Conservation (phyloP, 192 early-diverging fungal genomes). For the Coemansia sp. region DNA sequence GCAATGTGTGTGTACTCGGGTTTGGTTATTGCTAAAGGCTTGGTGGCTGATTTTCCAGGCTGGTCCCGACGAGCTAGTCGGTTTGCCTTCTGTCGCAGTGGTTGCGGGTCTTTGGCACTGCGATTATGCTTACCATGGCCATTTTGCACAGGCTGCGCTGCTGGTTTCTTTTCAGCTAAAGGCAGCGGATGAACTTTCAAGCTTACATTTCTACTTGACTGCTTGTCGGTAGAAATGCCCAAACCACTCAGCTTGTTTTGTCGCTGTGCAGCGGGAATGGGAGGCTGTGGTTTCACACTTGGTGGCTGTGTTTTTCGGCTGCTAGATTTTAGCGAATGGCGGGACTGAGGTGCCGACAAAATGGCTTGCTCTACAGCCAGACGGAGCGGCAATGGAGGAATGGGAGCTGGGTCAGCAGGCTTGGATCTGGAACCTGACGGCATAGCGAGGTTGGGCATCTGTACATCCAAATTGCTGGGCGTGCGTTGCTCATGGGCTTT, state of each 20-base stretch:
- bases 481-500: slow-evolving; percentile 12
- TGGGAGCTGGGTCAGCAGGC: too few species aligned
- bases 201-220: neutral
- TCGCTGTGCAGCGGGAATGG: neutral
- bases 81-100: slow-evolving; percentile 10
- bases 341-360: too few species aligned
- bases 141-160: neutral
- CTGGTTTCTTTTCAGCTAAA: neutral
- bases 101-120: slow-evolving; percentile 9
- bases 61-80: slow-evolving; percentile 5
- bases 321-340: too few species aligned
- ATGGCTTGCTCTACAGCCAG: too few species aligned
- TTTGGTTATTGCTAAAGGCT: neutral
- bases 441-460: slow-evolving; percentile 24
- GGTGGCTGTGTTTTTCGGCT: too few species aligned
- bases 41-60: neutral
- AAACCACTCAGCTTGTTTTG: neutral
- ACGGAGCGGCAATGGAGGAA: too few species aligned
- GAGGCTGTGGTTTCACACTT: too few species aligned
- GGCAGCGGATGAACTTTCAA: neutral
- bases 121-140: neutral
- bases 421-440: neutral
- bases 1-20: slow-evolving; percentile 27
- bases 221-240: neutral
- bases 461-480: slow-evolving; percentile 26